These are phyloP conservation scores for Glycine soja DNA, from an alignment of 306 rosid species.

Conservation along the genomic window DNA sequence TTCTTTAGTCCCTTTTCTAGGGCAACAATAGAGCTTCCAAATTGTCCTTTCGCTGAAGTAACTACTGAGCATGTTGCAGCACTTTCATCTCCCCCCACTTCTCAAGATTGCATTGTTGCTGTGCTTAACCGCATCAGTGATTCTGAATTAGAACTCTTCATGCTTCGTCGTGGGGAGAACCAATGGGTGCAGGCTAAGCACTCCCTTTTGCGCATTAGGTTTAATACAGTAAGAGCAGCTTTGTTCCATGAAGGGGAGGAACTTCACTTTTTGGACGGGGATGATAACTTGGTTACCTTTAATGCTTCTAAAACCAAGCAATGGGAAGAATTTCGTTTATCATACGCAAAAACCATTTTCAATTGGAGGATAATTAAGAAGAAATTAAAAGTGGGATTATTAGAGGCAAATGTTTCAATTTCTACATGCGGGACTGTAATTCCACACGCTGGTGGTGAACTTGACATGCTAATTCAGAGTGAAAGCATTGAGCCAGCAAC, in stretches of 20 bases:
- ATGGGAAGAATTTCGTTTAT: not conserved
- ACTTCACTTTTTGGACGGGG: not conserved
- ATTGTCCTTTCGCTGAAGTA: constrained; percentile 20
- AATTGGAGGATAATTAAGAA: not conserved
- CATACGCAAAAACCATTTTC: not conserved
- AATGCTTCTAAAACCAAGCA: not conserved
- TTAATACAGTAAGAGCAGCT: not conserved
- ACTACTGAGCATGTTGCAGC: constrained; percentile 32
- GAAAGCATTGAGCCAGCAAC: not conserved
- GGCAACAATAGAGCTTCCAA: constrained; percentile 49
- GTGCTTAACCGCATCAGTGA: not conserved
- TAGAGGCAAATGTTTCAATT: not conserved
- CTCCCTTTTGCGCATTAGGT: not conserved
- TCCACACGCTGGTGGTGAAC: not conserved
- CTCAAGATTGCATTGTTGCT: constrained; percentile 35
- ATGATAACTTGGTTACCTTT: not conserved
- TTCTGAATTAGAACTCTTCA: not conserved
- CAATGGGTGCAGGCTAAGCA: not conserved
- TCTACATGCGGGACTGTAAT: constrained; percentile 32
- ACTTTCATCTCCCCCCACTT: constrained; percentile 47
- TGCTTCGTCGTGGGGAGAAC: constrained; percentile 12
- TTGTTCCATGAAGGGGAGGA: not conserved
- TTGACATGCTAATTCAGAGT: not conserved
- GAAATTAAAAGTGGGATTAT: not conserved
- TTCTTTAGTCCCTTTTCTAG: constrained; percentile 52